These are phyloP conservation scores for Globisporangium viniferum DNA, from an alignment of 352 stramenopile genomes.

Conservation along the genomic window DNA sequence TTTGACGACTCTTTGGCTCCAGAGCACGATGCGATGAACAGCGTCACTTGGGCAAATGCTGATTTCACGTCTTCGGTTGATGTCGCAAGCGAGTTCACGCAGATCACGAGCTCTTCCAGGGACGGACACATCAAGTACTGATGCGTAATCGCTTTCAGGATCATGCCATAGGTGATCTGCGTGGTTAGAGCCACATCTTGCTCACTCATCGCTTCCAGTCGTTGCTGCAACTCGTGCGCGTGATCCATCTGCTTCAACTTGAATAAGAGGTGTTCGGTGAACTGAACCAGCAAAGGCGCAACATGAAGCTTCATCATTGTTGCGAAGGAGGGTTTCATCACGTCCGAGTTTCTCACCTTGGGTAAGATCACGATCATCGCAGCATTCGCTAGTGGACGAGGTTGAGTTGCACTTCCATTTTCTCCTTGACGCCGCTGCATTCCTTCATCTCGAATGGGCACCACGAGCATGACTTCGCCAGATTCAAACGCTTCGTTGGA, in stretches of 20 bases:
- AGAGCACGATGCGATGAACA: neutral
- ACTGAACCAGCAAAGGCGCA: constrained; percentile 9
- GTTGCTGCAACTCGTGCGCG: neutral
- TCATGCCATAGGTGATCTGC: neutral
- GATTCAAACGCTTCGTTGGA: constrained; percentile 16
- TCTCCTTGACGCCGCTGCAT: neutral
- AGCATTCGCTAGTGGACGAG: neutral
- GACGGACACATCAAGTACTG: constrained; percentile 9
- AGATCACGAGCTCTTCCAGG: constrained; percentile 10
- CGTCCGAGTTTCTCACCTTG: neutral
- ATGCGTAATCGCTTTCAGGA: neutral
- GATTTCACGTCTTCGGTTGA: constrained; percentile 9
- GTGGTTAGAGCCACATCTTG: neutral
- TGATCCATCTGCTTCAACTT: constrained; percentile 1
- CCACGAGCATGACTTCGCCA: neutral
- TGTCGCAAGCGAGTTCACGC: constrained; percentile 4
- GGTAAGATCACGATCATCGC: constrained; percentile 6
- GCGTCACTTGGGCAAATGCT: neutral
- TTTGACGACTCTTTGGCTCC: neutral
- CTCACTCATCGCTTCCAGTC: neutral
- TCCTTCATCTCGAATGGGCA: constrained; percentile 6
- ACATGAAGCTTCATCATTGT: constrained; percentile 3
- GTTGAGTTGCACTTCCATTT: neutral
- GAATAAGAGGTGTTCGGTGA: neutral
- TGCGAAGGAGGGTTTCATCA: neutral